Evolutionary conservation across 1,139 yeast species (phyloP), one percentile per base, ranked within the genome.

Genomic region (Suhomyces bolitotheri): DNA sequence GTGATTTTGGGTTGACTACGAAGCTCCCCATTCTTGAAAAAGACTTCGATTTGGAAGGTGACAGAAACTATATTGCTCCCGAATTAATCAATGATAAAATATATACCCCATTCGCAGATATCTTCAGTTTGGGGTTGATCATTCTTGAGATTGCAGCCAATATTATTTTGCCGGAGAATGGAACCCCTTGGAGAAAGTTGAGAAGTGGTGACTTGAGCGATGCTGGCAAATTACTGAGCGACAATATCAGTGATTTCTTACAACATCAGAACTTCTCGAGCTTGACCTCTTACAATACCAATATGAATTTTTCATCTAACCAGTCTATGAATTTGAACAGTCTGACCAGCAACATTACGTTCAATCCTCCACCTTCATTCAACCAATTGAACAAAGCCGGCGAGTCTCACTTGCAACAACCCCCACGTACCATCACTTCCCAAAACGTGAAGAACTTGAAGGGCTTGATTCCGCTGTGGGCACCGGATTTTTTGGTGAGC

Each of bases 101-200:
- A 36, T 92, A 92, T 54, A 90, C 89, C 33, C 89, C 86, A 47
- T 90, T 92, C 41, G 97, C 98, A 0, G 99, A 92, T 59, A 81
- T 92, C 9, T 92, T 92, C 60, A 86, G 96, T 21, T 74, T 90
- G 30, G 99, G 98, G 1, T 69, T 94, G 41, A 86, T 92, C 47
- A 82, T 92, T 67, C 82, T 92, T 33, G 99, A 92, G 60, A 85
- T 89, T 49, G 98, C 98, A 1, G 96, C 98, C 2, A 92, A 92
- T 59, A 92, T 92, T 33, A 80, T 90, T 7, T 65, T 94, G 32
- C 99, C 99, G 0, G 97, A 92, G 50, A 90, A 94, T 58, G 99
- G 99, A 5, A 77, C 89, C 7, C 94, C 95, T 23, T 92, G 99
- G 99, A 92, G 95, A 47, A 90, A 90, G 58, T 66, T 92, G 44